Percentiles rank a stretch among this genome's conserved stretches.
Conservation (phyloP, 108 stramenopile genomes). For the Nitzschia inconspicua region DNA sequence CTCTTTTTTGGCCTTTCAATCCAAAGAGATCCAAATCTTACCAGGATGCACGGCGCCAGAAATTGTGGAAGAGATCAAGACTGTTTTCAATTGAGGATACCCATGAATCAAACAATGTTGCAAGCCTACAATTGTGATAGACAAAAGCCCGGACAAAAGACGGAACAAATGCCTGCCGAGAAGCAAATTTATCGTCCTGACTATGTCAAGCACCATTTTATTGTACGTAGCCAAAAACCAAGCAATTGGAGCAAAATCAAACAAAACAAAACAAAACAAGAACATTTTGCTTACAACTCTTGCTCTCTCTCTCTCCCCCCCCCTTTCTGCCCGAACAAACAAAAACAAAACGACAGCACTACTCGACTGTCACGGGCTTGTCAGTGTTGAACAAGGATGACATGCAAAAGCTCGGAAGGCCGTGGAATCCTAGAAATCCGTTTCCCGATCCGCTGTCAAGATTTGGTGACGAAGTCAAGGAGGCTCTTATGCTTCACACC, state of each 20-base stretch:
- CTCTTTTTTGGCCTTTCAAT: neutral
- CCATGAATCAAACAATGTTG: slow-evolving; percentile 66
- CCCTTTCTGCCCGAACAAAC: too few species aligned
- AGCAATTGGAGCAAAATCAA: too few species aligned
- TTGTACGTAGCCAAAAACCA: too few species aligned
- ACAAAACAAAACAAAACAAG: too few species aligned
- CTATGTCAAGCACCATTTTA: slow-evolving; percentile 80
- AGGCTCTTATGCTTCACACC: slow-evolving; percentile 84
- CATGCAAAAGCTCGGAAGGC: slow-evolving; percentile 29
- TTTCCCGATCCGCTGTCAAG: slow-evolving; percentile 54
- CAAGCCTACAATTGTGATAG: slow-evolving; percentile 89
- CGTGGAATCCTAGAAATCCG: slow-evolving; percentile 25
- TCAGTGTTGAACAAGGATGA: slow-evolving; percentile 56
- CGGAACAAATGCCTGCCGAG: slow-evolving; percentile 65
- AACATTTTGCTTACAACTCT: too few species aligned
- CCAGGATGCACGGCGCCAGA: slow-evolving; percentile 4
- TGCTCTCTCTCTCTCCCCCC: too few species aligned
- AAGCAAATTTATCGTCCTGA: slow-evolving; percentile 69
- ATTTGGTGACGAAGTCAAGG: slow-evolving; percentile 65
- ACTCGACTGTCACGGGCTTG: slow-evolving; percentile 69
- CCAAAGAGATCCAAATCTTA: slow-evolving; percentile 18
- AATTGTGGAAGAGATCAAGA: slow-evolving; percentile 28
- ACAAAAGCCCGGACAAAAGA: slow-evolving; percentile 66
- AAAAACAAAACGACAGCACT: too few species aligned
- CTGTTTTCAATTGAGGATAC: slow-evolving; percentile 62